phyloP scores from a whole-genome alignment of 2,329 filamentous ascomycete genomes.

The Colletotrichum truncatum region DNA sequence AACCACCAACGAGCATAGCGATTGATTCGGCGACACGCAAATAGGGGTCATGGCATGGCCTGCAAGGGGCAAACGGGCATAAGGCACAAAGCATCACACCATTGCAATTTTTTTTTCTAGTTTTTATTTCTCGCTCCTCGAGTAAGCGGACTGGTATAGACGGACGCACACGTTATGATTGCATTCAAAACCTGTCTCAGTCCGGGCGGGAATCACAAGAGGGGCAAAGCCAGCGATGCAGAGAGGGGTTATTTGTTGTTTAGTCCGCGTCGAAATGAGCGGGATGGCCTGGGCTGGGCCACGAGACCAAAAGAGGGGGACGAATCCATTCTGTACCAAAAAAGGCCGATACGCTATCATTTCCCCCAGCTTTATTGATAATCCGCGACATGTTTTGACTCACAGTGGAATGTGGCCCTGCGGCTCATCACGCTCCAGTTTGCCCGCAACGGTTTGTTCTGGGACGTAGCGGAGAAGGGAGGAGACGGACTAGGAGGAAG shows the following conservation, averaged over 20 bases:
- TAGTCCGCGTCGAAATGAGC: neutral
- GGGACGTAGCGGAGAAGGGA: neutral
- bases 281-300: neutral
- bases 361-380: neutral
- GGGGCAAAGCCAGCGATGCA: neutral
- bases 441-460: neutral
- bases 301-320: neutral
- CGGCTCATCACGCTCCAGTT: neutral
- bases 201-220: neutral
- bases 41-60: neutral
- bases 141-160: neutral
- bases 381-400: neutral
- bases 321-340: neutral
- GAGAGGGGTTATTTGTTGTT: neutral
- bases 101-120: no score
- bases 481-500: neutral
- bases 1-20: constrained; percentile 23
- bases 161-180: neutral
- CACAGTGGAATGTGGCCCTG: neutral
- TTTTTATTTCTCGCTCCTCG: no score
- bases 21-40: constrained; percentile 7
- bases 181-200: neutral
- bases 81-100: neutral
- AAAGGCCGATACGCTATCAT: neutral
- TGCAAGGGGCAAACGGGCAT: neutral